Evolutionary conservation across 768 basidiomycete genomes (phyloP).

Genomic region (Phallus indusiatus): DNA sequence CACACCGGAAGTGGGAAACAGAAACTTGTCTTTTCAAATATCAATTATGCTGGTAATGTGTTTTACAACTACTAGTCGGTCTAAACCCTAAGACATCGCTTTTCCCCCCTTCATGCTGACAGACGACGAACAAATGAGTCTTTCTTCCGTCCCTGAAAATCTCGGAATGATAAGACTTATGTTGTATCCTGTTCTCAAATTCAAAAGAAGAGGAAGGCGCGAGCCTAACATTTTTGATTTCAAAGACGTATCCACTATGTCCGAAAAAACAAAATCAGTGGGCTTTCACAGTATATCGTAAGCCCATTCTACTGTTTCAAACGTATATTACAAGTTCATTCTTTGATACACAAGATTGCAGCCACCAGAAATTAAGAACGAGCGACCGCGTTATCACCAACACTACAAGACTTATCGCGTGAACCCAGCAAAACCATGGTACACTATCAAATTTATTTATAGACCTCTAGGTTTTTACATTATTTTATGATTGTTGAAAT

Average conservation of each 20-base stretch:
- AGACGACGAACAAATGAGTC: neutral
- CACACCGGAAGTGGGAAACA: neutral
- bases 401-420: neutral
- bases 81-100: too few species aligned
- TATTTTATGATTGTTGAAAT: neutral
- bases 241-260: neutral
- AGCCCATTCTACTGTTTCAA: too few species aligned
- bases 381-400: too few species aligned
- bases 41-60: neutral
- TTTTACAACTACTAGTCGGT: neutral
- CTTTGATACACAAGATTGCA: too few species aligned
- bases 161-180: neutral
- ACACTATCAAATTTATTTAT: neutral
- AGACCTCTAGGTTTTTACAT: neutral
- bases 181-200: neutral
- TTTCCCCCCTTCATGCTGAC: neutral
- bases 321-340: too few species aligned
- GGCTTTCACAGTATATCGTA: neutral
- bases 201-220: neutral
- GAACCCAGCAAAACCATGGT: neutral
- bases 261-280: neutral
- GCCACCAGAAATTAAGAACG: neutral
- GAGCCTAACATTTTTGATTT: neutral
- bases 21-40: neutral
- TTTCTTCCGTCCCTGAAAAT: neutral